Base-by-base conservation (phyloP, 2,329 filamentous ascomycete genomes). In the Stachybotrys chlorohalonatus region DNA sequence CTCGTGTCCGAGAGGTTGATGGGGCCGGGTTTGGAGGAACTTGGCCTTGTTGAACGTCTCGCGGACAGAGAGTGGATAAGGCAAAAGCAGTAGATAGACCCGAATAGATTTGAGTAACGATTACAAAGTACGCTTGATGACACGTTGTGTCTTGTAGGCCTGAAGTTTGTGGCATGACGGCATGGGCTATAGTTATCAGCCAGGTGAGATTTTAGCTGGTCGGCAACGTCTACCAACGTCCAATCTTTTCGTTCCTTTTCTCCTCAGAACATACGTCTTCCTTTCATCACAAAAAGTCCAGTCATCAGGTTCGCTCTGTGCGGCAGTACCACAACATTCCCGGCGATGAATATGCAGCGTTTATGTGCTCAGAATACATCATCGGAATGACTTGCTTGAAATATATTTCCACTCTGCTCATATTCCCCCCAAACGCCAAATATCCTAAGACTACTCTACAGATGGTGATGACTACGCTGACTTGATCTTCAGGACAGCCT, bases 401-500 rank as follows among this genome's bases (percentile, higher is more conserved):
- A 24, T 24, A 24, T 24, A 4, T 24, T 24, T 24, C 24, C 24
- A 24, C 24, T 24, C 24, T 24, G 2, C 24, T 24, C 24, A 24
- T 24, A 24, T 4, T 24, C 24, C 24, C 24, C 24, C 24, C 24
- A 24, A 24, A 24, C 24, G 24, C 24, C 24, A 24, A 24, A 24
- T 24, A 24, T 24, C 24, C 24, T 4, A 4, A 4, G 24, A 24
- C 24, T 4, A 24, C 24, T 24, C 4, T 24, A 24, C 24, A 24
- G 24, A 24, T 24, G 24, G 24, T 4, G 24, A 45, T n/a, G 7
- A 45, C n/a, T 17, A 7, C 15, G 15, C 50, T 15, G 60, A 60
- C 42, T 59, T 57, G n/a, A 81, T 70, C 76, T 89, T 87, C 63
- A 94, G 65, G 24, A 94, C 81, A 15, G 89, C 87, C 81, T 95